Evolutionary conservation across 2,329 filamentous ascomycete genomes (phyloP).

Genomic region (Parascedosporium putredinis): DNA sequence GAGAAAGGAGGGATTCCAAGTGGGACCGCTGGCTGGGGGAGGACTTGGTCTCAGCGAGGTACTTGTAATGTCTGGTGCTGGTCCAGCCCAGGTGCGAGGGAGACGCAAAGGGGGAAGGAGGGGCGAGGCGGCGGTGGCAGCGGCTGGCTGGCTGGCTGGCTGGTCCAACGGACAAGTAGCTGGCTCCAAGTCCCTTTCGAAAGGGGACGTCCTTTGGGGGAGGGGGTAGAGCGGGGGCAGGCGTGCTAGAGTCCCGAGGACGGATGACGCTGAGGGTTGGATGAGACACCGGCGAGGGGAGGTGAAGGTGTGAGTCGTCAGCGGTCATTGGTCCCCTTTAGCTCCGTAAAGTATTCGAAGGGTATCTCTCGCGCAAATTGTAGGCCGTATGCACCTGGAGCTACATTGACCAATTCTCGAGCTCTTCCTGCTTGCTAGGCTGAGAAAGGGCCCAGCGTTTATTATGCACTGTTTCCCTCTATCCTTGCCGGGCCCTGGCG

Average conservation of each 20-base stretch:
- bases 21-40: not conserved
- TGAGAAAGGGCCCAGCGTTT: not conserved
- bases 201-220: not conserved
- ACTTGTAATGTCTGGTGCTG: not conserved
- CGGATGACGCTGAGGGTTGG: conserved; percentile 5
- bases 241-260: not conserved
- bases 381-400: not conserved
- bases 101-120: not conserved
- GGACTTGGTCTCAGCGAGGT: not conserved
- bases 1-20: not conserved
- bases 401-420: not conserved
- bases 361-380: not conserved
- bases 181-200: too few relatives aligned
- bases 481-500: not conserved
- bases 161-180: too few relatives aligned
- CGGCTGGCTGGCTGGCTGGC: not conserved
- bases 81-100: not conserved
- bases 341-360: not conserved
- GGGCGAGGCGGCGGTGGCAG: not conserved
- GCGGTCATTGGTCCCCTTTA: conserved; percentile 1
- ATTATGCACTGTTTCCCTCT: not conserved
- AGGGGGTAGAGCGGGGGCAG: not conserved
- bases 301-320: conserved; percentile 1
- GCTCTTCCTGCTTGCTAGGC: not conserved
- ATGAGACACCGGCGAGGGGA: conserved; percentile 5